These are phyloP conservation scores for Solanum hybrid DNA, from an alignment of 305 asterid genomes.

Conservation along the genomic window DNA sequence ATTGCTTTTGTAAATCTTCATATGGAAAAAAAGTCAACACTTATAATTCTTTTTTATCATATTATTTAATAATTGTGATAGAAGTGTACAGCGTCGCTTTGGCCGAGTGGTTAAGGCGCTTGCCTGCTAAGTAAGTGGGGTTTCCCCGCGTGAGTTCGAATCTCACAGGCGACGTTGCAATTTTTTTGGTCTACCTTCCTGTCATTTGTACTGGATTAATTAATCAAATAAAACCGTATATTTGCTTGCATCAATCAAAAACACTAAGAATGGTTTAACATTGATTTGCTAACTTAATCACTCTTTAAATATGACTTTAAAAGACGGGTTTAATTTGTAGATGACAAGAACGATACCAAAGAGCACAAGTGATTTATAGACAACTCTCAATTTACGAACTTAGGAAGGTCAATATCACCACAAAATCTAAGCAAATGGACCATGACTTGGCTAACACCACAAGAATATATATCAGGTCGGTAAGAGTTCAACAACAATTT, in stretches of 20 bases:
- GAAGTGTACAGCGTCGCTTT: slow-evolving; percentile 32
- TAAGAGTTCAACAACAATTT: too few species aligned
- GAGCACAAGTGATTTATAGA: not conserved
- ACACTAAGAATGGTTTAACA: not conserved
- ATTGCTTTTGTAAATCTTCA: too few species aligned
- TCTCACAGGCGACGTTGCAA: slow-evolving; percentile 82
- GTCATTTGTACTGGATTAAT: not conserved
- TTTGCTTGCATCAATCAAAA: not conserved
- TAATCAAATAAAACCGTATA: not conserved
- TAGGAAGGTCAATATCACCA: not conserved
- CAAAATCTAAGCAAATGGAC: not conserved
- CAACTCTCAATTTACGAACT: not conserved
- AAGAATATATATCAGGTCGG: not conserved
- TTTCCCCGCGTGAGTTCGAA: slow-evolving; percentile 99
- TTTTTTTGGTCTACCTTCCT: not conserved
- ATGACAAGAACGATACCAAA: too few species aligned
- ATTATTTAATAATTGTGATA: too few species aligned
- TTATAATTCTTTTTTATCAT: too few species aligned
- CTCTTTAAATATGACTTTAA: not conserved
- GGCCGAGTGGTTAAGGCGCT: slow-evolving; percentile 99
- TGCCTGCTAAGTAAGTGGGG: slow-evolving; percentile 99
- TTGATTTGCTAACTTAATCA: not conserved
- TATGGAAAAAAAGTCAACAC: too few species aligned
- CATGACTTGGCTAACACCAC: not conserved
- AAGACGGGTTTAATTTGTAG: too few species aligned